A percentile compares a stretch with the other conserved stretches of the same genome.
Evolutionary conservation across 257 asterid genomes (phyloP).

Genomic region (Eustoma russellianum): DNA sequence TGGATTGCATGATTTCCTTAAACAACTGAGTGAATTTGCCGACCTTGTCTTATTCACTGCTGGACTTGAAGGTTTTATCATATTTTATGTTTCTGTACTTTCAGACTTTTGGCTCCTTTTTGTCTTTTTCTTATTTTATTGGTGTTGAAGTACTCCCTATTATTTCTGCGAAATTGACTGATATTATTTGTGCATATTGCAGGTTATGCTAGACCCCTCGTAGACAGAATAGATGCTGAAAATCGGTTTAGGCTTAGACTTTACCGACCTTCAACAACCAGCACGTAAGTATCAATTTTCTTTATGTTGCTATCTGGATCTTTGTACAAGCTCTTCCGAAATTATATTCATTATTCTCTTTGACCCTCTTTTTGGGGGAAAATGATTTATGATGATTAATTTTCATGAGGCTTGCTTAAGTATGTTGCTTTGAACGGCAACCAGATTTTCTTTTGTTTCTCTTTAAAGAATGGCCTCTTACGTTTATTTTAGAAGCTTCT

Average conservation of each 20-base stretch:
- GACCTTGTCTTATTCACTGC: slow-evolving; percentile 88
- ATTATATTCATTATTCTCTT: too few species aligned
- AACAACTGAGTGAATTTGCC: slow-evolving; percentile 78
- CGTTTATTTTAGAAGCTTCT: too few species aligned
- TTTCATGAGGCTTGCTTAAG: too few species aligned
- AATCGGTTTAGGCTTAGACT: slow-evolving; percentile 63
- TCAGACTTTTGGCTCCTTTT: not conserved
- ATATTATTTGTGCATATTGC: slow-evolving; percentile 11
- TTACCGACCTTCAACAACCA: slow-evolving; percentile 80
- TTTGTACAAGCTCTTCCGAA: too few species aligned
- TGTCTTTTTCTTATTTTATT: not conserved
- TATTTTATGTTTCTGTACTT: not conserved
- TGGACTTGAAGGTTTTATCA: slow-evolving; percentile 11
- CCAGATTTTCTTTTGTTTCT: too few species aligned
- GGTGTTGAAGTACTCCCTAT: too few species aligned
- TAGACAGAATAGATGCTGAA: slow-evolving; percentile 73
- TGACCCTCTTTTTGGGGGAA: too few species aligned
- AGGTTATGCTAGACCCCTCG: slow-evolving; percentile 97
- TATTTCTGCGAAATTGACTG: not conserved
- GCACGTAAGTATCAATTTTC: slow-evolving; percentile 56
- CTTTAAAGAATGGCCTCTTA: too few species aligned
- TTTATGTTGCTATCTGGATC: not conserved
- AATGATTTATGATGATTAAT: too few species aligned
- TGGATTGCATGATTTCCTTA: slow-evolving; percentile 65
- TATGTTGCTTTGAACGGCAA: too few species aligned